Base-by-base conservation (phyloP, 495 filamentous ascomycete species). In the Aspergillus cavernicola region DNA sequence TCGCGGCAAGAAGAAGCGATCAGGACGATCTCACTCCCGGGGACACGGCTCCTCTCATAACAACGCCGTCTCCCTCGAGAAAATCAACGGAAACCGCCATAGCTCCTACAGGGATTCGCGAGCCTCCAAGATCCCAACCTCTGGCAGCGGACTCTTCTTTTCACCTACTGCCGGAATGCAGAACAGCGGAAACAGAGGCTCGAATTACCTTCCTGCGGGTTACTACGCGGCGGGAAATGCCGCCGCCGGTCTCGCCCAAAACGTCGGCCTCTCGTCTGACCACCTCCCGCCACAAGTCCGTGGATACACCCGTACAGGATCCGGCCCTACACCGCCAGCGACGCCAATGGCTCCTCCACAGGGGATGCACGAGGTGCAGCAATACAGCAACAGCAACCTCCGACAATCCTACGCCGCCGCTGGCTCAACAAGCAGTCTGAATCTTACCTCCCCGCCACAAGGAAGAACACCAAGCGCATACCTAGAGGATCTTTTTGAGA, bases 401-500 rank as follows among this genome's bases (percentile, higher is more conserved):
- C 60, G 72, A 15, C 61, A 64, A 12, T 69, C 66, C 15, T 60
- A 69, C 24, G 66, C 56, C 7, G 76, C 56, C 7, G 76, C 63
- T 18, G 75, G 80, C 24, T 92, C 87, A 53, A 80, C 78, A 19
- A 93, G 83, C 63, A 86, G 80, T 31, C 61, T 93, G 51, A 88
- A 86, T 61, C 66, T 90, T 41, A 82, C 75, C 58, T 72, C 80
- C 19, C 80, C 85, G n/a, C 77, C 80, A 18, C 82, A 84, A 38
- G 84, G 82, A 32, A 77, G 93, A 35, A 89, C 90, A 23, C 93
- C 93, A 10, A 96, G 90, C 68, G 88, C 92, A 36, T 96, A 92
- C 64, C 69, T 98, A 36, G 92, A 98, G 52, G 93, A 97, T 73
- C 61, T 98, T 52, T 88, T 98, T 64, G 90, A 92, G 63, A 83